Percentiles rank a stretch among this genome's conserved stretches.
These are phyloP conservation scores for Talaromyces sp. DNA, from an alignment of 2,329 filamentous ascomycete genomes.

Conservation along the genomic window DNA sequence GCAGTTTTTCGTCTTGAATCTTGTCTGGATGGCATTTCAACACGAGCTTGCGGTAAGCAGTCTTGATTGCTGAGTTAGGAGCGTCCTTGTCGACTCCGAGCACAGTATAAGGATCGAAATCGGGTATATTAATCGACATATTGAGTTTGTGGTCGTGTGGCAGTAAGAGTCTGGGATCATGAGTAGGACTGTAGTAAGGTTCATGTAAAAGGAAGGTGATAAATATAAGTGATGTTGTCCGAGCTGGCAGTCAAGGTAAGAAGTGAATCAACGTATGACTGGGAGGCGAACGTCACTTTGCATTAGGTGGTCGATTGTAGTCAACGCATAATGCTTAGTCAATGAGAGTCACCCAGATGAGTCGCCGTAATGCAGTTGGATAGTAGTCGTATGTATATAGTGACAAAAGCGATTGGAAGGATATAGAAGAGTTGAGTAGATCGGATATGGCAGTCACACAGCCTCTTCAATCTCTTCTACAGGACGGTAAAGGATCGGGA, in stretches of 20 bases:
- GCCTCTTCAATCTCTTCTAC: background rate
- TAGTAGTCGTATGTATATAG: background rate
- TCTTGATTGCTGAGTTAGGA: slow-evolving; percentile 67
- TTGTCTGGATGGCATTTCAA: slow-evolving; percentile 91
- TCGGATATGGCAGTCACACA: background rate
- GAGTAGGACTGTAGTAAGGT: slow-evolving; percentile 2
- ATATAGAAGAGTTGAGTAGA: background rate
- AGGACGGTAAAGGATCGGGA: slow-evolving; percentile 1
- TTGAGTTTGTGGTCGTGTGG: slow-evolving; percentile 5
- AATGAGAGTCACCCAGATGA: background rate
- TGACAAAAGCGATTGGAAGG: slow-evolving; percentile 13
- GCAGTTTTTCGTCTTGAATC: slow-evolving; percentile 72
- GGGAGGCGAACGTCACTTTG: slow-evolving; percentile 8
- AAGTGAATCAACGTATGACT: slow-evolving; percentile 8
- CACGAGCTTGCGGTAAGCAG: slow-evolving; percentile 78
- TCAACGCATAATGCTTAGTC: slow-evolving; percentile 14
- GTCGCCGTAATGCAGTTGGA: background rate
- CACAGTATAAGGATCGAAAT: slow-evolving; percentile 72
- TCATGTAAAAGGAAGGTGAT: background rate
- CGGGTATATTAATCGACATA: slow-evolving; percentile 29
- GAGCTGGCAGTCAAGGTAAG: slow-evolving; percentile 5
- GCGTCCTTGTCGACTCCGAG: slow-evolving; percentile 73
- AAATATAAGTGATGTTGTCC: background rate
- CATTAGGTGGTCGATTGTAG: background rate
- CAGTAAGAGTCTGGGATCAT: slow-evolving; percentile 4